Base-by-base conservation (phyloP, 2,329 filamentous ascomycete species). In the Stemphylium lycopersici region DNA sequence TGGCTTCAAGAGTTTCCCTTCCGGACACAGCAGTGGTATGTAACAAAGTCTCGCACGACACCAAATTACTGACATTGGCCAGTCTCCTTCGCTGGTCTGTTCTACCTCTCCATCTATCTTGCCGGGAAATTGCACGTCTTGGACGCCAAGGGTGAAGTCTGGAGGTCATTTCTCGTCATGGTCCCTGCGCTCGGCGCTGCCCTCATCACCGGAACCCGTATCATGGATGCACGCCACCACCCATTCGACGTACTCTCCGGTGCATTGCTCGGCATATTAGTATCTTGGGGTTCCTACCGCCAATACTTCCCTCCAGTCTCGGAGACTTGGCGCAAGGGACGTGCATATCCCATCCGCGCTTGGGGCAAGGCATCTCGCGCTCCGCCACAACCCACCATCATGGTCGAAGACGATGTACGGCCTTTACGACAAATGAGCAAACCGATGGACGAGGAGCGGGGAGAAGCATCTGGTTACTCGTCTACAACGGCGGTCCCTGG, bases 181-280 rank as follows among this genome's bases (percentile, higher is more conserved):
- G 72, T 82, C 4, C 84, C 84, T 1, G 76, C 79, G 8, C 76
- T 86, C 13, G 82, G 76, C 18, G 84, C 84, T 15, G 77, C 78
- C 10, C 76, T 86, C 37, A 78, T 86, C 48, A 81, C 83, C 5
- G 80, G 82, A 33, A 81, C 80, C 12, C 80, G 84, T 39, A 86
- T 86, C 52, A 86, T 86, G 83, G 84, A 86, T 61, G 83, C 83
- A 18, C 79, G 84, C 13, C 84, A 86, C 54, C 84, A 86, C 61
- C 83, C 83, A 0, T 86, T 86, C 67, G 84, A 86, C 59, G 84
- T 86, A 26, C 77, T 86, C 36, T 80, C 79, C 11, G 84, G 84
- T 7, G 81, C 80, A 1, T 59, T 81, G 8, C 72, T 86, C 2
- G 84, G 84, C 3, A 76, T 84, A 15, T 60, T 80, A 29, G 80